Base-by-base conservation (phyloP, 2,329 filamentous ascomycete species). In the Cladosporium sp. region DNA sequence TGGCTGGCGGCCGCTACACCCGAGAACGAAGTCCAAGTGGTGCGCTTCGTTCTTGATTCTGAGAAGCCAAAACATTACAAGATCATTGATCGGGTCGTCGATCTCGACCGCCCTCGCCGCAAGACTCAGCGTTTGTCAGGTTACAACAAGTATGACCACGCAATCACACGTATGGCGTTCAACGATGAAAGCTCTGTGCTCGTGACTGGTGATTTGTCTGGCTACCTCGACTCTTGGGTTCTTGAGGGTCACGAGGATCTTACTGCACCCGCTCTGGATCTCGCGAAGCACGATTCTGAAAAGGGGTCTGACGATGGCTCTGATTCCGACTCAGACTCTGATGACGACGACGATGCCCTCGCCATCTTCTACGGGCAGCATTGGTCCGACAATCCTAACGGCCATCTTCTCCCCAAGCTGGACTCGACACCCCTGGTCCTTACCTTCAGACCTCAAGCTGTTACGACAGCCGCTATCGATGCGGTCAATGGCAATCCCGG, bases 201-300 rank as follows among this genome's bases (percentile, higher is more conserved):
- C 43, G 90, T 86, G 8, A 81, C 84, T 31, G 84, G 86, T 44
- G 92, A 96, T 67, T 71, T 96, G 49, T 84, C 86, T 41, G 93
- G 93, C 41, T 89, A 85, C 68, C 77, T 97, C 32, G 91, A 97
- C 65, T 89, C 85, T 14, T 98, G 91, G 87, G 73, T 89, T 1
- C 71, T 95, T 51, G 78, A 82, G 63, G 79, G 79, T 35, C 68
- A 79, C 55, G 74, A 79, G 60, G 77, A 81, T 58, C 58, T 65
- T 2, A 72, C 70, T 11, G 71, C 75, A 18, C 66, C 70, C 35
- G 66, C 72, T 32, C 66, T 74, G 22, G 71, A 70, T 41, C 57
- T 55, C 28, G 54, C 65, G 8, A 58, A 61, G 51, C 55, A 62
- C 11, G 56, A 63, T 18, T 61, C 63, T 9, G 62, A 67, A 16